Evolutionary conservation across 805 yeast species (phyloP), one percentile per base, ranked within the genome.

Genomic region (Wickerhamiella siamensis): DNA sequence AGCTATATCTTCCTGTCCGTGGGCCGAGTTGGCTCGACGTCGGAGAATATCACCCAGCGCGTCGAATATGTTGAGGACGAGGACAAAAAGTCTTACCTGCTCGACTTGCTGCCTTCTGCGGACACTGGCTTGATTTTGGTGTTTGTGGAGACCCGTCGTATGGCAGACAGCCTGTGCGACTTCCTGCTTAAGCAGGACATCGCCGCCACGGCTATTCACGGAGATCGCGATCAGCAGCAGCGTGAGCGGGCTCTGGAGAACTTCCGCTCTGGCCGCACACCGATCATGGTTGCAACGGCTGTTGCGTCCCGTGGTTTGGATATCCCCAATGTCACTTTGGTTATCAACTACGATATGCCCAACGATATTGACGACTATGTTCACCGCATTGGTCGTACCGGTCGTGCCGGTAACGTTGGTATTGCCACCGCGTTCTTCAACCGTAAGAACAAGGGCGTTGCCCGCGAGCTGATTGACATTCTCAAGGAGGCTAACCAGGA

Each of bases 401-500:
- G 98, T 69, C 91, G 99, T 78, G 99, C 99, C 58, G 98, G 98
- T 75, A 91, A 91, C 71, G 78, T 81, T 48, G 99, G 99, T 82
- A 72, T 83, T 56, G 96, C 99, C 51, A 87, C 96, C 52, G 94
- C 99, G 40, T 91, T 91, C 72, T 83, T 91, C 69, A 91, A 91
- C 80, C 82, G 97, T 70, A 81, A 80, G 63, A 91, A 86, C 76
- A 76, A 73, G 60, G 86, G 86, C 60, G 72, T 93, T 56, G 88
- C 76, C 52, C 83, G 83, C 64, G 95, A 86, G 49, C 69, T 91
- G 63, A 64, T 84, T 58, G 94, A 83, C 43, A 74, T 91, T 55
- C 76, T 91, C 58, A 62, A 76, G 52, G 99, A 91, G 69, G 96
- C 98, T 49, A 88, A 91, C 70, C 99, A 91, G 71, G 97, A 88